Base-by-base conservation (phyloP, 495 filamentous ascomycete genomes). In the Friedmanniomyces endolithicus region DNA sequence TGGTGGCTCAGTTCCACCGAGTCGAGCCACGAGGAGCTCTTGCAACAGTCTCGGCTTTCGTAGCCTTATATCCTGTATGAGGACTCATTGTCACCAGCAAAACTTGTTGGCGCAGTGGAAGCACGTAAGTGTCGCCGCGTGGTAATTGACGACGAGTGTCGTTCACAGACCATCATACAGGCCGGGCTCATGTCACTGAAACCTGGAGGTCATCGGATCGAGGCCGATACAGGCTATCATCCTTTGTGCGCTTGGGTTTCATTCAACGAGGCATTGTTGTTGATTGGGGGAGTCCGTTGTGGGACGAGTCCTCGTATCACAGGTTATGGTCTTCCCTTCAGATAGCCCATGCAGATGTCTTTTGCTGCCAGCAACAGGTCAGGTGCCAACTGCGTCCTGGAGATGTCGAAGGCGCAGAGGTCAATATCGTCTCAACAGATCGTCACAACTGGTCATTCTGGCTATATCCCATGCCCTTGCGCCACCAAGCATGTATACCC, bases 401-500 rank as follows among this genome's bases (percentile, higher is more conserved):
- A 19, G 23, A 6, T 3, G 9, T 45, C 3, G n/a, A 2, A 4
- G 24, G 34, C 11, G n/a, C 3, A 14, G 17, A 34, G 6, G 19
- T 17, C 8, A 41, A 14, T 31, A 31, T 31, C 9, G 9, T 31
- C n/a, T n/a, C n/a, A n/a, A n/a, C n/a, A 9, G 4, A 31, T 31
- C 4, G 27, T 55, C 46, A 55, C 16, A 56, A 20, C 14, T 29
- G 45, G 23, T 51, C 54, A 34, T 50, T 34, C 12, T 56, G 33
- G 8, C 33, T 23, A 23, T 50, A 72, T 11, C 67, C 67, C 69
- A 72, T 72, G 23, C 43, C 65, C 20, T 48, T 61, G 39, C 64
- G 62, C 69, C 69, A 72, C 69, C 69, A 72, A 6, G 27, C 29
- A 52, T 53, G 56, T 0, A 70, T 35, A 6, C 65, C 65, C 22